These are phyloP conservation scores for Scortechinia acanthostroma DNA, from an alignment of 2,329 filamentous ascomycete species.

Conservation along the genomic window DNA sequence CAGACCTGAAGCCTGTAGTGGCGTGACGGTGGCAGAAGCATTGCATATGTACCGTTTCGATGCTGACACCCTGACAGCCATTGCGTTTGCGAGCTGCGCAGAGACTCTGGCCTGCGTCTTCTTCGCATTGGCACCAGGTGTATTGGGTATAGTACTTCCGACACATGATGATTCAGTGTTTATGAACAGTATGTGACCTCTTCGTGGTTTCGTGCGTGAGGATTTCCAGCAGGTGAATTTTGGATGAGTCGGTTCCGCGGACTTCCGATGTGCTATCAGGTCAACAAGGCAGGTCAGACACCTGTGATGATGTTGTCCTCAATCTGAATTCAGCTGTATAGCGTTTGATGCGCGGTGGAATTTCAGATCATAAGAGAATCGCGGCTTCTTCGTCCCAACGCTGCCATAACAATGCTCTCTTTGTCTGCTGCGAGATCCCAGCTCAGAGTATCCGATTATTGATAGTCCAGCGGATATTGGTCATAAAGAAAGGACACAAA, in stretches of 20 bases:
- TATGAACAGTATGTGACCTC: no score
- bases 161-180: conserved; percentile 22
- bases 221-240: background rate
- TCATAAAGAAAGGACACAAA: no score
- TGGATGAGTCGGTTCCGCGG: background rate
- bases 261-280: background rate
- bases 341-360: no score
- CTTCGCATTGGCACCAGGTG: conserved; percentile 25
- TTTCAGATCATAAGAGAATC: no score
- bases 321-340: no score
- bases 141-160: conserved; percentile 24
- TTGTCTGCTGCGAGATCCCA: no score
- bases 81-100: conserved; percentile 16
- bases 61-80: conserved; percentile 16
- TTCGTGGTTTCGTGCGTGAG: background rate
- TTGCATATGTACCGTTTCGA: conserved; percentile 25
- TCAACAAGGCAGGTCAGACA: background rate
- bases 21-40: conserved; percentile 25
- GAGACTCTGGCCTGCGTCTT: conserved; percentile 17
- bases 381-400: no score
- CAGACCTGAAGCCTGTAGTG: conserved; percentile 17
- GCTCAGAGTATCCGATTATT: no score
- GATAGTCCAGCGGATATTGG: no score
- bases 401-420: no score
- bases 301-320: no score